Conservation (phyloP, 495 filamentous ascomycete genomes). For the Astrothelium macrocarpum region DNA sequence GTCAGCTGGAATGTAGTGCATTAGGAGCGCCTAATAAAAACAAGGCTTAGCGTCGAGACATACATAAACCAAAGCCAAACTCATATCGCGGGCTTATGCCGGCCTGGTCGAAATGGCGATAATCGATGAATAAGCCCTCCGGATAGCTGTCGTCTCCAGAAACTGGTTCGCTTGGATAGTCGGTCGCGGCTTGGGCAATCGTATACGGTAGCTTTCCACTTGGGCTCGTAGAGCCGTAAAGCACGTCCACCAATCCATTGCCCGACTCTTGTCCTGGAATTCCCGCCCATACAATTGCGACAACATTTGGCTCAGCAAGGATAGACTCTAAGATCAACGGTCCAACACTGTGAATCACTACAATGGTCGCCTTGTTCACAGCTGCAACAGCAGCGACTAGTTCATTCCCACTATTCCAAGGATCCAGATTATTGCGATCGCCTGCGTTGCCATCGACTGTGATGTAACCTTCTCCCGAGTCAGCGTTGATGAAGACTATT, state of each 20-base stretch:
- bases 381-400: conserved; percentile 21
- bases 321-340: conserved; percentile 22
- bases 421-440: conserved; percentile 18
- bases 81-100: conserved; percentile 24
- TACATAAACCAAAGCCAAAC: conserved; percentile 21
- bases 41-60: not conserved
- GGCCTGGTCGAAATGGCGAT: conserved; percentile 20
- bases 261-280: conserved; percentile 26
- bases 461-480: conserved; percentile 17
- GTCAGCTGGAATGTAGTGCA: not conserved
- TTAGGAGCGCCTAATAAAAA: too few relatives aligned
- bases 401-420: conserved; percentile 12
- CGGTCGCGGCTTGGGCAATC: conserved; percentile 15
- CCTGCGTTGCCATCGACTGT: conserved; percentile 1
- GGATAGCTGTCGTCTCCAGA: conserved; percentile 16
- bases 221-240: conserved; percentile 19
- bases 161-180: conserved; percentile 17
- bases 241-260: conserved; percentile 17
- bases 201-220: conserved; percentile 22
- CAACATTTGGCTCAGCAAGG: conserved; percentile 25
- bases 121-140: conserved; percentile 28
- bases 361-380: conserved; percentile 23
- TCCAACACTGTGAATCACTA: conserved; percentile 25
- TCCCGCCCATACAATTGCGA: conserved; percentile 23
- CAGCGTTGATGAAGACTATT: conserved; percentile 27